These are phyloP conservation scores for Aspergillus spinulosporus DNA, from an alignment of 2,329 filamentous ascomycete genomes.

Conservation along the genomic window DNA sequence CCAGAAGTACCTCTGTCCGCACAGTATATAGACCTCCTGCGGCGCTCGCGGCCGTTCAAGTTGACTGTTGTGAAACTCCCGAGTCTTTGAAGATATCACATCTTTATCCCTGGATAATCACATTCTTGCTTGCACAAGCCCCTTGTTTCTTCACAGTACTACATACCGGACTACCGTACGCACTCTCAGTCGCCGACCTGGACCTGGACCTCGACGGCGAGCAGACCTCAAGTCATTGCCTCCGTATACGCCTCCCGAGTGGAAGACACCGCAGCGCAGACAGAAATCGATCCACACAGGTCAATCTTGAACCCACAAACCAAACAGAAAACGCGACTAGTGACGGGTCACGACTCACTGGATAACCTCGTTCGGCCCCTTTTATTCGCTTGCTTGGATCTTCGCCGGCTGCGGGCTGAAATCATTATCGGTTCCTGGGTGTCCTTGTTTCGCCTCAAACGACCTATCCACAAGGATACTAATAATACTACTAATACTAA, in stretches of 20 bases:
- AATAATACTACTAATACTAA: no score
- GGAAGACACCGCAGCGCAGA: not conserved
- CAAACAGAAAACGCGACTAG: constrained; percentile 16
- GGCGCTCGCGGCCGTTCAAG: not conserved
- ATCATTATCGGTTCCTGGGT: not conserved
- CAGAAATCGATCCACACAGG: not conserved
- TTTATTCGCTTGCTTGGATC: constrained; percentile 8
- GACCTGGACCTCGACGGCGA: no score
- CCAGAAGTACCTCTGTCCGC: constrained; percentile 7
- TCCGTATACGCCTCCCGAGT: no score
- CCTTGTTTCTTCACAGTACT: constrained; percentile 6
- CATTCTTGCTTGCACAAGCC: constrained; percentile 10
- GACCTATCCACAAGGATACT: constrained; percentile 15
- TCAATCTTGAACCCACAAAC: not conserved
- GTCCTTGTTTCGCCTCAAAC: constrained; percentile 11
- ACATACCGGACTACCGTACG: not conserved
- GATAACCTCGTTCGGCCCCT: constrained; percentile 19
- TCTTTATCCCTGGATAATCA: constrained; percentile 5
- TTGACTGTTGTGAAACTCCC: constrained; percentile 8
- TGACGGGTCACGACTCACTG: constrained; percentile 13
- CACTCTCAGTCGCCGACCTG: not conserved
- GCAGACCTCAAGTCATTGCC: no score
- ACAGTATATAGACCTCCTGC: constrained; percentile 1
- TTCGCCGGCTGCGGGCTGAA: not conserved
- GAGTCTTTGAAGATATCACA: not conserved